A percentile compares a stretch with the other conserved stretches of the same genome.
Evolutionary conservation across 306 rosid genomes (phyloP).

Genomic region (Betula pendula): DNA sequence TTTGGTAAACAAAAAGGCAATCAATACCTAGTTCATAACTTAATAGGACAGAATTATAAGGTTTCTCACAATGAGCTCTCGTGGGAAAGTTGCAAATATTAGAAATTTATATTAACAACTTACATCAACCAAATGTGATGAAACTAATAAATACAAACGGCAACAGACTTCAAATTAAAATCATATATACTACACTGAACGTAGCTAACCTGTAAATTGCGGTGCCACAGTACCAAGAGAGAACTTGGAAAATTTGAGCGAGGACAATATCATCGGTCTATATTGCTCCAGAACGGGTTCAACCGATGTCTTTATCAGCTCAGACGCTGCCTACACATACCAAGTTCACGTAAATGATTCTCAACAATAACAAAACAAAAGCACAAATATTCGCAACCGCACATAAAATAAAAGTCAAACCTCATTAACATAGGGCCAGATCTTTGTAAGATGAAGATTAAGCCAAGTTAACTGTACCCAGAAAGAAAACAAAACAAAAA

Average conservation of each 20-base stretch:
- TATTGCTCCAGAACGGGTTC: constrained; percentile 89
- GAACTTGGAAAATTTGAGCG: constrained; percentile 86
- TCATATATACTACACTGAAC: neutral
- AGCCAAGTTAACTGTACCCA: constrained; percentile 78
- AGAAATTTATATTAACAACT: neutral
- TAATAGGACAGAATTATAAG: neutral
- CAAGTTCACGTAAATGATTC: neutral
- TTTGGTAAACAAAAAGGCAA: neutral
- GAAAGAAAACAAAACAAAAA: neutral
- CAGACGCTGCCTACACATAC: constrained; percentile 82
- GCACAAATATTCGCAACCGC: neutral
- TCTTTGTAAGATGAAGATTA: constrained; percentile 74
- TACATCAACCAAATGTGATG: neutral
- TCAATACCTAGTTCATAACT: neutral
- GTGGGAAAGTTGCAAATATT: neutral
- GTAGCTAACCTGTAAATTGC: constrained; percentile 71
- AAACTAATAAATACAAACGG: neutral
- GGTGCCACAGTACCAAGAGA: constrained; percentile 98
- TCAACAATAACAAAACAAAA: neutral
- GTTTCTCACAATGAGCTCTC: neutral
- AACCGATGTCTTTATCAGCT: constrained; percentile 72
- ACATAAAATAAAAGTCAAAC: constrained; percentile 32
- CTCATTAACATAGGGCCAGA: constrained; percentile 95
- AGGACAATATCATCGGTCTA: constrained; percentile 60
- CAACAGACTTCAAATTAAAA: neutral